Evolutionary conservation across 305 asterid genomes (phyloP).

Genomic region (Andrographis paniculata): DNA sequence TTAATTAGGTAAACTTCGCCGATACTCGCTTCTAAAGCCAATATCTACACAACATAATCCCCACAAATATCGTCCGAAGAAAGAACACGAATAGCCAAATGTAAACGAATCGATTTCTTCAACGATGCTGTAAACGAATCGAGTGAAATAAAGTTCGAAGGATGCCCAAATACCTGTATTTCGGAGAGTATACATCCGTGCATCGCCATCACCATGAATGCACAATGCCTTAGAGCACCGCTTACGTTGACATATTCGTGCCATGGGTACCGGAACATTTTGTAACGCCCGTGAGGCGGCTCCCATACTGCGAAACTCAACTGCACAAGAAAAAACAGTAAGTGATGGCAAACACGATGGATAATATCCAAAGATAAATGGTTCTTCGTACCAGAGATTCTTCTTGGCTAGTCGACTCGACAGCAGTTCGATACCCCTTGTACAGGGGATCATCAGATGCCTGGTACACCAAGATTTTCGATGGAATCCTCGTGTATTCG

Average conservation of each 20-base stretch:
- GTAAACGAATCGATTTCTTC: too few relatives aligned
- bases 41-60: too few relatives aligned
- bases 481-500: conserved; percentile 73
- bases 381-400: conserved; percentile 79
- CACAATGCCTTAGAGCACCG: conserved; percentile 89
- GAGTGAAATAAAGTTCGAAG: background rate
- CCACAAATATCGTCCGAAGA: too few relatives aligned
- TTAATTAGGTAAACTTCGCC: too few relatives aligned
- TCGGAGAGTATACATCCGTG: conserved; percentile 93
- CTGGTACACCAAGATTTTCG: conserved; percentile 76
- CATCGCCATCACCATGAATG: conserved; percentile 98
- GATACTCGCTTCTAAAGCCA: too few relatives aligned
- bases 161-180: conserved; percentile 53
- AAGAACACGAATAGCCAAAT: too few relatives aligned
- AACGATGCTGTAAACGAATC: too few relatives aligned
- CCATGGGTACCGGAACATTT: conserved; percentile 80
- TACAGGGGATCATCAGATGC: conserved; percentile 89
- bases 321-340: conserved; percentile 25
- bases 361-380: too few relatives aligned
- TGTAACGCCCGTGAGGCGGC: conserved; percentile 95
- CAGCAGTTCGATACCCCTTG: conserved; percentile 77
- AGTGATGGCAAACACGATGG: too few relatives aligned
- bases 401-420: conserved; percentile 90
- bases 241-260: conserved; percentile 73
- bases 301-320: conserved; percentile 85